A percentile compares a stretch with the other conserved stretches of the same genome.
Conservation (phyloP, 2,329 filamentous ascomycete species). For the Colletotrichum tofieldiae region DNA sequence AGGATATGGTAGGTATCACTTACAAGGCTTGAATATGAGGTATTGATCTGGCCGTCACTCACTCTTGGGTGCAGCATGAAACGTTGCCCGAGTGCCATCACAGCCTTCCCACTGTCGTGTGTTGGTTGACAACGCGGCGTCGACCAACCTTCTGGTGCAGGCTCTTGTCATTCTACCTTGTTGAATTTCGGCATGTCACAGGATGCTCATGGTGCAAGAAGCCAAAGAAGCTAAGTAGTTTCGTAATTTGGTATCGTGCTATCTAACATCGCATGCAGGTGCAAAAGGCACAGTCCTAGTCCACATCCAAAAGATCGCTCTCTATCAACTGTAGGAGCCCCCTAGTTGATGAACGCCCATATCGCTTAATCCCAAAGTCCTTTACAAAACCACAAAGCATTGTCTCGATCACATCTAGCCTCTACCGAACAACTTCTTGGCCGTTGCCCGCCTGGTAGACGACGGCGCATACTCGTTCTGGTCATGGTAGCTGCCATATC, state of each 20-base stretch:
- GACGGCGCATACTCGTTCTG: slow-evolving; percentile 28
- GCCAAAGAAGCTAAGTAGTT: neutral
- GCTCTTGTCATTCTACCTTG: neutral
- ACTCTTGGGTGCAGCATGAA: too few species aligned
- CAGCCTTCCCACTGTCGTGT: too few species aligned
- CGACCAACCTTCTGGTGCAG: neutral
- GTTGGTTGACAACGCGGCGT: too few species aligned
- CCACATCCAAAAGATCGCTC: neutral
- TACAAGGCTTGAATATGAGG: too few species aligned
- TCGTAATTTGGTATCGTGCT: neutral
- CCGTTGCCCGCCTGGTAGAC: slow-evolving; percentile 36
- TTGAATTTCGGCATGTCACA: neutral
- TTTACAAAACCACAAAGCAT: neutral
- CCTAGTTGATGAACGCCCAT: neutral
- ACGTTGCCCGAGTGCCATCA: too few species aligned
- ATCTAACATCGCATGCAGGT: neutral
- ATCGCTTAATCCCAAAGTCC: neutral
- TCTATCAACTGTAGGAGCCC: neutral
- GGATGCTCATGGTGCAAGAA: neutral
- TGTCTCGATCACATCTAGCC: slow-evolving; percentile 8
- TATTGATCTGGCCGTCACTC: too few species aligned
- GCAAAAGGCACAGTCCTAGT: neutral
- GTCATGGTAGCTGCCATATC: slow-evolving; percentile 33
- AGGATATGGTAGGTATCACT: too few species aligned
- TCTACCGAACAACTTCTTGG: slow-evolving; percentile 44